Evolutionary conservation across 768 basidiomycete genomes (phyloP).

Genomic region (Leccinum broughii): DNA sequence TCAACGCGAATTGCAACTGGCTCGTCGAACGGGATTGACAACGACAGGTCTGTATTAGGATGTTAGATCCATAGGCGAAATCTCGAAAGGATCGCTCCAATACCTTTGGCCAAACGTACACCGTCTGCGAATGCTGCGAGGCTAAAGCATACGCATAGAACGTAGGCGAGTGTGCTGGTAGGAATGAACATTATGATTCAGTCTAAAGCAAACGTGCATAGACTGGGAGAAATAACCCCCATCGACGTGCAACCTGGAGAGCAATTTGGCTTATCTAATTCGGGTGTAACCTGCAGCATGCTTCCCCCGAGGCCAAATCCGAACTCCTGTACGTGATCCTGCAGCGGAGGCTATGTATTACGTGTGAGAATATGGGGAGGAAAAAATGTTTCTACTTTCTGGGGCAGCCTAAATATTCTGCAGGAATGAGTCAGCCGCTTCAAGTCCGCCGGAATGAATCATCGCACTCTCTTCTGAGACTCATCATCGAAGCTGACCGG

Average conservation of each 20-base stretch:
- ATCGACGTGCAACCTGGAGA: not conserved
- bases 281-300: not conserved
- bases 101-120: conserved; percentile 10
- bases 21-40: conserved; percentile 12
- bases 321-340: not conserved
- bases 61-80: not conserved
- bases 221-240: not conserved
- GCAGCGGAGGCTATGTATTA: not conserved
- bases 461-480: no score
- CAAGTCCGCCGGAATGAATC: no score
- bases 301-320: not conserved
- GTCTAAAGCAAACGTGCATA: not conserved
- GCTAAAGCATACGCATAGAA: conserved; percentile 1
- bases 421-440: not conserved
- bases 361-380: not conserved
- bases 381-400: not conserved
- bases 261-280: not conserved
- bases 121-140: conserved; percentile 4
- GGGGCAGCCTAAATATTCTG: no score
- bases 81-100: not conserved
- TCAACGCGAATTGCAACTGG: conserved; percentile 15
- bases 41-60: conserved; percentile 9
- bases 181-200: not conserved
- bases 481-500: not conserved
- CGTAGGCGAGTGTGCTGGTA: not conserved